Evolutionary conservation across 345 rosid species (phyloP).

Genomic region (Boechera stricta): DNA sequence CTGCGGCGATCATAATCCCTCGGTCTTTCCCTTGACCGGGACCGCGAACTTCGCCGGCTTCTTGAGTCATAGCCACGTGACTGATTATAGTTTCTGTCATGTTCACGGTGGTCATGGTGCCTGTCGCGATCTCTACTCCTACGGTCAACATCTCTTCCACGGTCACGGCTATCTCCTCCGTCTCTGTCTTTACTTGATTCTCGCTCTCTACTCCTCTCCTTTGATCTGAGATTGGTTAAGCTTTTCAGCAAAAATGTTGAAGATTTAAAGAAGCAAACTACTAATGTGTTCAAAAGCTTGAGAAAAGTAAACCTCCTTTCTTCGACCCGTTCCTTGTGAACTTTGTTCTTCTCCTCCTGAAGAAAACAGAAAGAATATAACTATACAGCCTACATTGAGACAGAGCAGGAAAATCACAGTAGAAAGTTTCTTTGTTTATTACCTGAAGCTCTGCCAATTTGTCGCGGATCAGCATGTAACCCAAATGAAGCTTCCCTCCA

Average conservation of each 20-base stretch:
- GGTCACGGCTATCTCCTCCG: constrained; percentile 74
- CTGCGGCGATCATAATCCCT: constrained; percentile 91
- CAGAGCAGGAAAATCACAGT: constrained; percentile 1
- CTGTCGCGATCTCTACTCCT: constrained; percentile 89
- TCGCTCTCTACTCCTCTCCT: constrained; percentile 72
- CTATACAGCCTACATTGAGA: background rate
- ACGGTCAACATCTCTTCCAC: constrained; percentile 82
- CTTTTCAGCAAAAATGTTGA: background rate
- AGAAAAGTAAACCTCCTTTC: constrained; percentile 41
- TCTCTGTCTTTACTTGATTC: constrained; percentile 74
- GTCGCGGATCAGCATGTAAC: constrained; percentile 97
- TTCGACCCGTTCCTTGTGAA: constrained; percentile 65
- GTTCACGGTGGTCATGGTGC: constrained; percentile 65
- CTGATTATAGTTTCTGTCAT: constrained; percentile 63
- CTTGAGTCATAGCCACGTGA: constrained; percentile 83
- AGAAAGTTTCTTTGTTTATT: background rate
- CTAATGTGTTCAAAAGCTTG: constrained; percentile 4
- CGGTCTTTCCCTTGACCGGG: constrained; percentile 78
- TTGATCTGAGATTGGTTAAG: constrained; percentile 58
- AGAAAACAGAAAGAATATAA: constrained; percentile 32
- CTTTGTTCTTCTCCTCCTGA: constrained; percentile 89
- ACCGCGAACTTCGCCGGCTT: constrained; percentile 77
- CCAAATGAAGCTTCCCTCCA: constrained; percentile 99
- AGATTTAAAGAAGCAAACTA: background rate
- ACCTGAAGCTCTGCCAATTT: constrained; percentile 95